A percentile compares a stretch with the other conserved stretches of the same genome.
phyloP scores from a whole-genome alignment of 441 rosid species.

The Heliophila coronopifolia region DNA sequence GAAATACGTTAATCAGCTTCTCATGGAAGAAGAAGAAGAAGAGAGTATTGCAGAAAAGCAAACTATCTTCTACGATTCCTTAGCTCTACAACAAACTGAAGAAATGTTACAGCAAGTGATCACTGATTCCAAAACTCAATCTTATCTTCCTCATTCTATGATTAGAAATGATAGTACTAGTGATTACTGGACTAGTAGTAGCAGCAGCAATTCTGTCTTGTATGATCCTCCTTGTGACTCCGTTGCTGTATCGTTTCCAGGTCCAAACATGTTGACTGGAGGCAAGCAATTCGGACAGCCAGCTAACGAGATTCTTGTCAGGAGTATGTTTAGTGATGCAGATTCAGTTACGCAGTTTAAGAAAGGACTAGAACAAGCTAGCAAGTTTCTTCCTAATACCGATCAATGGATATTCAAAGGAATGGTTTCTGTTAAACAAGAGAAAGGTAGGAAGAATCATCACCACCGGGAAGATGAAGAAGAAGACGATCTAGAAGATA shows the following conservation, averaged over 20 bases:
- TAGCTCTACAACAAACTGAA: constrained; percentile 37
- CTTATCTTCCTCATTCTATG: neutral
- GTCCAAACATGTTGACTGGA: neutral
- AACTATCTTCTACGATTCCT: constrained; percentile 33
- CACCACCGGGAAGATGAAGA: constrained; percentile 34
- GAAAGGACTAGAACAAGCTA: constrained; percentile 79
- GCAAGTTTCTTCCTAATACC: constrained; percentile 67
- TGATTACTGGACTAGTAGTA: constrained; percentile 6
- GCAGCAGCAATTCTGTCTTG: constrained; percentile 9
- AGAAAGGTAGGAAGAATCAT: constrained; percentile 37
- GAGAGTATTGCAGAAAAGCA: constrained; percentile 34
- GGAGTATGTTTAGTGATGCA: constrained; percentile 42
- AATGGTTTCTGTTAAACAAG: constrained; percentile 4
- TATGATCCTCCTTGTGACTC: constrained; percentile 7
- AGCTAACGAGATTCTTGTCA: constrained; percentile 20
- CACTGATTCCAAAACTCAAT: constrained; percentile 13
- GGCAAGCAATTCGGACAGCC: neutral
- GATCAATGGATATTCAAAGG: constrained; percentile 33
- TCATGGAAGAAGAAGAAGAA: constrained; percentile 29
- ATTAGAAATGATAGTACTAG: neutral
- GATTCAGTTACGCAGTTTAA: constrained; percentile 59
- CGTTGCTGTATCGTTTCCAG: constrained; percentile 6
- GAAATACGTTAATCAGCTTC: constrained; percentile 31
- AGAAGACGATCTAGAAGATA: constrained; percentile 32
- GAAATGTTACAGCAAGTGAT: constrained; percentile 35